A percentile compares a stretch with the other conserved stretches of the same genome.
phyloP scores from a whole-genome alignment of 768 basidiomycete species.

The Hypsizygus marmoreus region DNA sequence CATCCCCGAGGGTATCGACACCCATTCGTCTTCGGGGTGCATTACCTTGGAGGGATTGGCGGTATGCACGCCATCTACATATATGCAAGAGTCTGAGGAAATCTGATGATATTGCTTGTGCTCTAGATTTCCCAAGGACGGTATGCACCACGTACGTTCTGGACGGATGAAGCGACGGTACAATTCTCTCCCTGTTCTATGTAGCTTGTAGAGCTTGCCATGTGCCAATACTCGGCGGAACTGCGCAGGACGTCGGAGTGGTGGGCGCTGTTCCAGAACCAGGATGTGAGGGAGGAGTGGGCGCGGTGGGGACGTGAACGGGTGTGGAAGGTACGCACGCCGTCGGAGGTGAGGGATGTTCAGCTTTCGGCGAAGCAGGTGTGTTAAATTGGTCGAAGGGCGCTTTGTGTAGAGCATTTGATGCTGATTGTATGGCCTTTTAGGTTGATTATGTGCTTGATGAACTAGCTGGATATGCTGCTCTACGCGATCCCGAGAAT shows the following conservation, averaged over 20 bases:
- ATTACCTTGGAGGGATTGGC: slow-evolving; percentile 48
- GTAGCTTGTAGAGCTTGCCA: slow-evolving; percentile 51
- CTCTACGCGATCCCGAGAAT: slow-evolving; percentile 37
- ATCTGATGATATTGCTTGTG: too few relatives aligned
- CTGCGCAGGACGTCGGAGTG: slow-evolving; percentile 41
- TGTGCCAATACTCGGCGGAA: slow-evolving; percentile 48
- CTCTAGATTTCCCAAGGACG: slow-evolving; percentile 49
- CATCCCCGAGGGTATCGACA: slow-evolving; percentile 46
- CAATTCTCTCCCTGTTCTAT: slow-evolving; percentile 1
- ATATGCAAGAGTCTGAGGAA: not conserved
- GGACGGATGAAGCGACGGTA: too few relatives aligned
- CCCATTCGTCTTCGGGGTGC: slow-evolving; percentile 48
- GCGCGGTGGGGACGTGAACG: slow-evolving; percentile 24
- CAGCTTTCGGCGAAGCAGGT: slow-evolving; percentile 44
- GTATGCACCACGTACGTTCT: slow-evolving; percentile 27
- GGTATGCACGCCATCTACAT: slow-evolving; percentile 23
- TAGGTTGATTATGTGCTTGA: slow-evolving; percentile 52
- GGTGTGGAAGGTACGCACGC: slow-evolving; percentile 35
- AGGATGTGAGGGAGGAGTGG: slow-evolving; percentile 33
- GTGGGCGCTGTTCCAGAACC: slow-evolving; percentile 36
- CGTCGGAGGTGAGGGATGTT: slow-evolving; percentile 33
- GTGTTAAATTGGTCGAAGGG: slow-evolving; percentile 1
- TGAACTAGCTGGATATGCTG: slow-evolving; percentile 48
- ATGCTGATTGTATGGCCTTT: not conserved
- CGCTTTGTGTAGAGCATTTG: not conserved